Conservation (phyloP, 306 rosid species). For the Quercus gilva region DNA sequence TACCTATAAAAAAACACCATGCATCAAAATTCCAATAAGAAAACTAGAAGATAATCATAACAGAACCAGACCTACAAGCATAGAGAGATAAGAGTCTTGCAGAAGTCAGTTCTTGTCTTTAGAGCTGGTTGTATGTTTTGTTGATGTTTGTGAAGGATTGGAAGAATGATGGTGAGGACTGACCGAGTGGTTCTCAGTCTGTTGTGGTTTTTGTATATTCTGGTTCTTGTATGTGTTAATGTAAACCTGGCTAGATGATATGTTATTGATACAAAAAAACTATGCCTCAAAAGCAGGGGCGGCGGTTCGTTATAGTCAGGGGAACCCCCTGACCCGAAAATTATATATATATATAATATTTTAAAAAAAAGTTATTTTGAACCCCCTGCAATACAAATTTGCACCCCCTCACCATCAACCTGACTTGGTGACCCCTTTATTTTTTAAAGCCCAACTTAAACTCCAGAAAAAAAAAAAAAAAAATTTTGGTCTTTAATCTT, state of each 20-base stretch:
- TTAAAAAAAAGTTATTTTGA: too few relatives aligned
- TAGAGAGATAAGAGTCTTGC: background rate
- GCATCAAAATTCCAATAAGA: background rate
- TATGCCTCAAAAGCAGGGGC: background rate
- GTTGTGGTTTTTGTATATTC: background rate
- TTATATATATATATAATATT: too few relatives aligned
- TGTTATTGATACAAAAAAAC: background rate
- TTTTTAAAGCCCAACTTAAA: too few relatives aligned
- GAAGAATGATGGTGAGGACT: background rate
- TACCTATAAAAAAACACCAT: background rate
- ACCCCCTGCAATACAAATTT: too few relatives aligned
- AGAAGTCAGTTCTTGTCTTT: background rate
- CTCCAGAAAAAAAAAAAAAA: too few relatives aligned
- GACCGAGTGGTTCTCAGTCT: background rate
- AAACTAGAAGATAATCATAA: background rate
- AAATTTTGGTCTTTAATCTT: too few relatives aligned
- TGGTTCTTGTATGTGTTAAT: background rate
- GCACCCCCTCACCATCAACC: too few relatives aligned
- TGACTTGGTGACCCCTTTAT: too few relatives aligned
- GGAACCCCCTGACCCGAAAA: too few relatives aligned
- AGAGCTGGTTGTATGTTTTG: background rate
- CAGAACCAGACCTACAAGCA: too few relatives aligned
- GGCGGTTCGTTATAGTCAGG: too few relatives aligned
- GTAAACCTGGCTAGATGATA: background rate
- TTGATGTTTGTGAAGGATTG: background rate